phyloP scores from a whole-genome alignment of 495 filamentous ascomycete genomes.

The Opeltia flavorubescens region DNA sequence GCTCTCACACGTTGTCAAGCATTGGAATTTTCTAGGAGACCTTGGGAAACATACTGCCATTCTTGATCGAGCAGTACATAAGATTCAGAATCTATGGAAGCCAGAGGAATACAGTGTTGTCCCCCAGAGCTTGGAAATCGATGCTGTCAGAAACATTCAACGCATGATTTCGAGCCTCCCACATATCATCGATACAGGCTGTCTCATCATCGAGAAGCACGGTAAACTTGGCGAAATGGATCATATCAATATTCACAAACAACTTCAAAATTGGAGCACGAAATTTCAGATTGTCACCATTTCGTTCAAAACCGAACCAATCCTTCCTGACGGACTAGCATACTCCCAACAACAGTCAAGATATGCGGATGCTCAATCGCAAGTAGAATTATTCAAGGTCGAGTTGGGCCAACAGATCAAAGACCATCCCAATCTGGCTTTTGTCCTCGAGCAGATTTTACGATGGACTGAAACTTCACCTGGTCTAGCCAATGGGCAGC shows the following conservation, averaged over 20 bases:
- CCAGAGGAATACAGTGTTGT: conserved; percentile 13
- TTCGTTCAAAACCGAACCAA: conserved; percentile 32
- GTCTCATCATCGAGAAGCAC: conserved; percentile 40
- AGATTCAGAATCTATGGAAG: conserved; percentile 31
- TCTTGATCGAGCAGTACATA: conserved; percentile 24
- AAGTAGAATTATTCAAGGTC: conserved; percentile 28
- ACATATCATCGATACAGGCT: conserved; percentile 31
- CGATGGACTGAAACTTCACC: conserved; percentile 23
- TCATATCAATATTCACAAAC: conserved; percentile 24
- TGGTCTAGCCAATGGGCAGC: conserved; percentile 1
- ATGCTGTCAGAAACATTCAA: conserved; percentile 1
- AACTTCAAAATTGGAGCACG: conserved; percentile 36
- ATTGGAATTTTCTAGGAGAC: conserved; percentile 42
- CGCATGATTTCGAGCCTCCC: conserved; percentile 33
- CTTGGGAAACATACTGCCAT: conserved; percentile 24
- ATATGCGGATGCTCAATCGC: conserved; percentile 28
- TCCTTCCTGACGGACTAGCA: conserved; percentile 38
- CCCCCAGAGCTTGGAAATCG: conserved; percentile 10
- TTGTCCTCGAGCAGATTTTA: conserved; percentile 45
- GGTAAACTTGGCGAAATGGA: conserved; percentile 40
- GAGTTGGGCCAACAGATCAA: conserved; percentile 29
- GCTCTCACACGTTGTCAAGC: conserved; percentile 49
- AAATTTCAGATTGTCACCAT: conserved; percentile 25
- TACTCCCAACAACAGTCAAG: conserved; percentile 30
- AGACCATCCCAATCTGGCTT: conserved; percentile 43